Conservation (phyloP, 129 eudicot genomes). For the Ambrosia artemisiifolia region DNA sequence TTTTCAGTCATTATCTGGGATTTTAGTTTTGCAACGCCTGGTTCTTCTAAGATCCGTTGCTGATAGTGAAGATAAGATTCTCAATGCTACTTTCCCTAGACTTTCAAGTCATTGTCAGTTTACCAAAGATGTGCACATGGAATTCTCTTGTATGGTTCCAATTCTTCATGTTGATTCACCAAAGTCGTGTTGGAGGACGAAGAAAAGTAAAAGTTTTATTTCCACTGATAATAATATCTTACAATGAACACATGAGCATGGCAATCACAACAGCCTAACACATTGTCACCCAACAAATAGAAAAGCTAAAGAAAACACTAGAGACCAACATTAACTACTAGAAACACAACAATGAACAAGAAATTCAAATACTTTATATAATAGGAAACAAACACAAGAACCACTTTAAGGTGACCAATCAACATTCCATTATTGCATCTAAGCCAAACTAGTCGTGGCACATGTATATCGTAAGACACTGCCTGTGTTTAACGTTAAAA, state of each 20-base stretch:
- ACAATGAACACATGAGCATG: background rate
- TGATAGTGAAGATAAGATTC: too few relatives aligned
- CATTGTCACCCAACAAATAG: background rate
- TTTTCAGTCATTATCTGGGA: too few relatives aligned
- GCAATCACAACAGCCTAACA: background rate
- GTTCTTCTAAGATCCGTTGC: too few relatives aligned
- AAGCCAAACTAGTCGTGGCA: background rate
- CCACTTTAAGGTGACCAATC: background rate
- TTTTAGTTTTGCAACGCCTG: too few relatives aligned
- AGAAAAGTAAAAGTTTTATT: background rate
- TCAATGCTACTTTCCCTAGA: too few relatives aligned
- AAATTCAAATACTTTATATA: slow-evolving; percentile 1
- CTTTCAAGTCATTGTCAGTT: too few relatives aligned
- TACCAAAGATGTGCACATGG: too few relatives aligned
- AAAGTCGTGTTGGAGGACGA: background rate
- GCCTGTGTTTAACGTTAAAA: background rate
- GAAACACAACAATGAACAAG: background rate
- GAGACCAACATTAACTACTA: background rate
- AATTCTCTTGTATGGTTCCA: too few relatives aligned
- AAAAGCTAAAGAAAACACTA: background rate
- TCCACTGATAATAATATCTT: background rate
- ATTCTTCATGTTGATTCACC: too few relatives aligned
- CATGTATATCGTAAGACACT: background rate
- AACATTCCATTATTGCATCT: background rate
- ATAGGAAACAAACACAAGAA: background rate